Base-by-base conservation (phyloP, 805 yeast genomes). In the Aciculoconidium aculeatum region DNA sequence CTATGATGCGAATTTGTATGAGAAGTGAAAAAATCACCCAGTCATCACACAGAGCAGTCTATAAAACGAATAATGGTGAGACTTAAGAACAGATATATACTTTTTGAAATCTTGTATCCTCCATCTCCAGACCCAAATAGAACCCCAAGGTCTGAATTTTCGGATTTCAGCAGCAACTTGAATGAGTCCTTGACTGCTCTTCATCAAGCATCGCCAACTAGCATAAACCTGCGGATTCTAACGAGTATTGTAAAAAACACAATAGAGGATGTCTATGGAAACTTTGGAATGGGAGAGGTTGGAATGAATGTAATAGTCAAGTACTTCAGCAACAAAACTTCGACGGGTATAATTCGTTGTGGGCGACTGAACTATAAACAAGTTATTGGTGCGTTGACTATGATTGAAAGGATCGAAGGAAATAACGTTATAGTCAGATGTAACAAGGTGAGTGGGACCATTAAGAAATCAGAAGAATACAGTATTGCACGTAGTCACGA, bases 261-360 rank as follows among this genome's bases (percentile, higher is more conserved):
- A 3, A 52, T 88, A 6, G 75, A 72, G 35, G 66, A 66, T 15
- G 68, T 77, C 39, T 84, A 80, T 50, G 97, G 97, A 2, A 95
- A 85, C 31, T 60, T 66, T 32, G 96, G 95, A 0, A 47, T 72
- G 0, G 94, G 92, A 0, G 62, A 67, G 11, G 75, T 74, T 4
- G 75, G 77, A 1, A 56, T 74, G 35, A 68, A 79, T 17, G 48
- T 83, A 4, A 70, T 74, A 10, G 55, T 88, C 30, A 84, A 86
- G 49, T 87, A 87, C 51, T 88, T 84, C 54, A 82, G 92, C 10
- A 75, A 75, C 31, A 70, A 69, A 44, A 87, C 96, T 0, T 76
- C 87, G 0, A 78, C 87, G 0, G 96, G 96, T 0, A 88, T 88
- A 4, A 45, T 90, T 11, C 66, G 95, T 37, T 82, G 90, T 34